A percentile compares a stretch with the other conserved stretches of the same genome.
Conservation (phyloP, 176 grass and related monocot species). For the Carex parvula region DNA sequence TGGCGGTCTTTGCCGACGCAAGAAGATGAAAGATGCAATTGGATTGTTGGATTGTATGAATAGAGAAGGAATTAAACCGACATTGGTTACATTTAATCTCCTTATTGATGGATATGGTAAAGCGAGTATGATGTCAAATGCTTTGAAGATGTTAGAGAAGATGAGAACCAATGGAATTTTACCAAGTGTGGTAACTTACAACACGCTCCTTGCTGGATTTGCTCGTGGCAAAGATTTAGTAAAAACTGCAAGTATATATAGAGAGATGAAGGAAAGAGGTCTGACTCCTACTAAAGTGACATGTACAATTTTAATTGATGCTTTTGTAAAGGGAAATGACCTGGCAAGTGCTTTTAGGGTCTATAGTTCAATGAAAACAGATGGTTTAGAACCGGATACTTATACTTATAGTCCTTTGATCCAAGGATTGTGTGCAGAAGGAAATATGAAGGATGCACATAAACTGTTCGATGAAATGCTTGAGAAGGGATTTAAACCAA, state of each 20-base stretch:
- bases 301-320: constrained; percentile 63
- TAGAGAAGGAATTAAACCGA: constrained; percentile 42
- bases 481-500: constrained; percentile 43
- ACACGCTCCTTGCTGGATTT: constrained; percentile 47
- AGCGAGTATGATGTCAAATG: constrained; percentile 49
- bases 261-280: constrained; percentile 53
- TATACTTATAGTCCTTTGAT: constrained; percentile 46
- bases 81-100: constrained; percentile 56
- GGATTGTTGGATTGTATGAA: constrained; percentile 44
- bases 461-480: constrained; percentile 54
- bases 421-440: constrained; percentile 45
- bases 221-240: constrained; percentile 43
- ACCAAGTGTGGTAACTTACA: constrained; percentile 54
- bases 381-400: constrained; percentile 53
- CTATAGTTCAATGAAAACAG: constrained; percentile 42
- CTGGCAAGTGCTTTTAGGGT: constrained; percentile 52
- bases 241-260: constrained; percentile 36
- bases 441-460: constrained; percentile 68
- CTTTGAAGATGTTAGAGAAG: constrained; percentile 43
- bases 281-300: constrained; percentile 58
- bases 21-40: constrained; percentile 36
- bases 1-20: constrained; percentile 39
- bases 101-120: constrained; percentile 60
- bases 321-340: constrained; percentile 47
- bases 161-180: constrained; percentile 42